Conservation (phyloP, 2,329 filamentous ascomycete species). For the Aureobasidium subglaciale region DNA sequence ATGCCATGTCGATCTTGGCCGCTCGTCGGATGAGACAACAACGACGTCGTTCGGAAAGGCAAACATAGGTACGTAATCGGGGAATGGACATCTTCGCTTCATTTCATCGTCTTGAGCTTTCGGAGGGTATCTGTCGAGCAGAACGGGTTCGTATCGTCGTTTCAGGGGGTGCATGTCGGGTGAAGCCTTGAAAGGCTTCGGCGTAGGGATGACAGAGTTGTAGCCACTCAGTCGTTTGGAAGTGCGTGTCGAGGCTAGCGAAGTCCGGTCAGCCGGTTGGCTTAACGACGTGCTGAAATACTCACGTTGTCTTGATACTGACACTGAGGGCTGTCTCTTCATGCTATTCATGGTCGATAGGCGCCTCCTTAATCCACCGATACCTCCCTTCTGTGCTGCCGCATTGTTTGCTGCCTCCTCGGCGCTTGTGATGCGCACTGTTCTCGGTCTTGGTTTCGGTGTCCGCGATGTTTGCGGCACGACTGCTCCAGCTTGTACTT, state of each 20-base stretch:
- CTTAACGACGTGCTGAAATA: neutral
- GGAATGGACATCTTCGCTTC: constrained; percentile 75
- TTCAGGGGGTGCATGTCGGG: constrained; percentile 94
- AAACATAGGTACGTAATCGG: constrained; percentile 98
- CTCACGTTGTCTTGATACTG: constrained; percentile 24
- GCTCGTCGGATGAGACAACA: constrained; percentile 89
- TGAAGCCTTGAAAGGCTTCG: constrained; percentile 81
- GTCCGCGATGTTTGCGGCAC: constrained; percentile 35
- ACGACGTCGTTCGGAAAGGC: constrained; percentile 97
- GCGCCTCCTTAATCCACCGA: constrained; percentile 82
- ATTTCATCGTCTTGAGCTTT: constrained; percentile 74
- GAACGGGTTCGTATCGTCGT: constrained; percentile 88
- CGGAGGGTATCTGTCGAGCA: constrained; percentile 88
- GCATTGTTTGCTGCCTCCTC: constrained; percentile 43
- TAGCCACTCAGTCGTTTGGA: constrained; percentile 90
- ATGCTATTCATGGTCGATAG: constrained; percentile 96
- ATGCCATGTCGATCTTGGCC: constrained; percentile 95
- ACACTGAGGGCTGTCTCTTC: constrained; percentile 73
- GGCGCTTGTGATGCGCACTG: constrained; percentile 73
- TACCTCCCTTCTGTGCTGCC: constrained; percentile 51
- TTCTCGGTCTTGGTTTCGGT: constrained; percentile 64
- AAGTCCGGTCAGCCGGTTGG: constrained; percentile 39
- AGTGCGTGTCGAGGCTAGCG: constrained; percentile 64
- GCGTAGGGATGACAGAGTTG: constrained; percentile 92
- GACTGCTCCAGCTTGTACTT: constrained; percentile 77